These are phyloP conservation scores for Lanmaoa rubissima DNA, from an alignment of 768 basidiomycete species.

Conservation along the genomic window DNA sequence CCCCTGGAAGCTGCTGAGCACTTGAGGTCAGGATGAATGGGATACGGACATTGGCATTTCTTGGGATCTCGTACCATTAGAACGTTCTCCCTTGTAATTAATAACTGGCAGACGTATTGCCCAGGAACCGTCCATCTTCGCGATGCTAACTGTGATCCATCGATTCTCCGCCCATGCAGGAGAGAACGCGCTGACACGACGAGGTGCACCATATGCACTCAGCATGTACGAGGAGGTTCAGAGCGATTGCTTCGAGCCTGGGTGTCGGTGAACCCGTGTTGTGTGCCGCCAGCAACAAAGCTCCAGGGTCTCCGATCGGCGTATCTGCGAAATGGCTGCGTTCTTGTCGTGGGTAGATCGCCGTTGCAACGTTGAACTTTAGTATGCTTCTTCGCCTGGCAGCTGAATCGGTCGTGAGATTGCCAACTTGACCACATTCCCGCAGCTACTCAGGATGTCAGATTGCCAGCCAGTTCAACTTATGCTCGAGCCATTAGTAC, in stretches of 20 bases:
- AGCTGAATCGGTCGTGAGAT: constrained; percentile 1
- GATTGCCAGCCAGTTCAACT: background rate
- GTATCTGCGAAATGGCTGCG: constrained; percentile 7
- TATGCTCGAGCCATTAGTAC: background rate
- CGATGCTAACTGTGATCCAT: constrained; percentile 3
- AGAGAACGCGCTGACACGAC: background rate
- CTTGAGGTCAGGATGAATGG: constrained; percentile 1
- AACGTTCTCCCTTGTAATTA: constrained; percentile 9
- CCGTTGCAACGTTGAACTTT: constrained; percentile 8
- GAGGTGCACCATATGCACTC: background rate
- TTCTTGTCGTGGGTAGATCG: constrained; percentile 16
- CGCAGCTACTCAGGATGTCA: background rate
- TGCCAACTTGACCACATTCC: constrained; percentile 1
- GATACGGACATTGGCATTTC: background rate
- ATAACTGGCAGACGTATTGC: constrained; percentile 15
- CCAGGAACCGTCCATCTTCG: constrained; percentile 13
- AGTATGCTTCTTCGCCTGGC: background rate
- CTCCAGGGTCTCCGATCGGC: constrained; percentile 9
- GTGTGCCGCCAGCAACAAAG: background rate
- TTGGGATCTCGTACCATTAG: constrained; percentile 13
- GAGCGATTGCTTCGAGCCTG: background rate
- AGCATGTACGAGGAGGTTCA: background rate
- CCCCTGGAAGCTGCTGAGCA: constrained; percentile 34
- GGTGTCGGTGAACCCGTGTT: background rate
- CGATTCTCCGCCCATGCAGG: constrained; percentile 24